Evolutionary conservation across 2,329 filamentous ascomycete species (phyloP), one percentile per base, ranked within the genome.

Genomic region (Diplodia corticola): DNA sequence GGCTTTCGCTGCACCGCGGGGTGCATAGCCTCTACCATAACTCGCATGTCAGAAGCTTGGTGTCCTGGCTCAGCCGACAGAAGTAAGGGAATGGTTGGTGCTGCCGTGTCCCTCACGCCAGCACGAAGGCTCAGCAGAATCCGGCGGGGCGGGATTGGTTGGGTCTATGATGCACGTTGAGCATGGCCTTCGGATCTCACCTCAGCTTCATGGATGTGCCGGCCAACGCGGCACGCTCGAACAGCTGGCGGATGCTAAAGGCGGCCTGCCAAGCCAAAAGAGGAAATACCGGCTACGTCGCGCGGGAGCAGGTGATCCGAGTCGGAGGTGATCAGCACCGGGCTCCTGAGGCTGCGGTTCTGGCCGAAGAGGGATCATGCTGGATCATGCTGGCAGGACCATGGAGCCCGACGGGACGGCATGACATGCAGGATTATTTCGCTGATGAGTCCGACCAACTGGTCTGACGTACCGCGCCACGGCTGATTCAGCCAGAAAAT

Each of bases 11-110:
- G 28, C 57, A 61, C 48, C 12, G 57, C 57, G 57, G 57, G 57
- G 57, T 61, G 44, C 57, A 61, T 48, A 5, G 57, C 40, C 13
- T 28, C 35, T n/a, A 49, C 40, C 57, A 61, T 15, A 33, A 33
- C 40, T 44, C 22, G 40, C 57, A 61, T 46, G 57, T 61, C 57
- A 61, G 57, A 61, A 61, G 57, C 57, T 61, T 61, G 57, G 24
- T 26, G 17, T 5, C 5, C 44, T 15, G 26, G 55, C 33, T 28
- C 33, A 22, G 24, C 10, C 13, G 7, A 28, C 20, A 26, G 54
- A 33, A 7, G 24, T 26, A 26, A 22, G 55, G 46, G 55, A 44
- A 44, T 24, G 22, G 50, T 28, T 15, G 50, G 12, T 26, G 28
- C n/a, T 22, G 17, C 24, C 15, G 57, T 28, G 26, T 33, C 17